These are phyloP conservation scores for Neocucurbitaria cava DNA, from an alignment of 2,329 filamentous ascomycete genomes.

Conservation along the genomic window DNA sequence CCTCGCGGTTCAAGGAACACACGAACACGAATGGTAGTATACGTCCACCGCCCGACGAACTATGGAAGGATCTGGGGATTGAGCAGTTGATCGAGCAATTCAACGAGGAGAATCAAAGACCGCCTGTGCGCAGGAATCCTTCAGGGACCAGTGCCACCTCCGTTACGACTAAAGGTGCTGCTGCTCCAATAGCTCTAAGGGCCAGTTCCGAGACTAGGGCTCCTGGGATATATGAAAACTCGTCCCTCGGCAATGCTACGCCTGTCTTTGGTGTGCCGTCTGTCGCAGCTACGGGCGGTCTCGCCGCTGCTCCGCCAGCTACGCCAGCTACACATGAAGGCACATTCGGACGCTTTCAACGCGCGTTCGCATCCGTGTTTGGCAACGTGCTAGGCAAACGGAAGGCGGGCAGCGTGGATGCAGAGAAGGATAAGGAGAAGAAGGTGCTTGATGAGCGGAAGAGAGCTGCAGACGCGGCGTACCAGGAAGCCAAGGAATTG, in stretches of 20 bases:
- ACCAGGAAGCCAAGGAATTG: slow-evolving; percentile 39
- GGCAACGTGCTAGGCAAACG: slow-evolving; percentile 40
- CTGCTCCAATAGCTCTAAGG: background rate
- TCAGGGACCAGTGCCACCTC: slow-evolving; percentile 6
- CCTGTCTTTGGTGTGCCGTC: slow-evolving; percentile 9
- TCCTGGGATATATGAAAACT: background rate
- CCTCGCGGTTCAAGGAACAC: slow-evolving; percentile 38
- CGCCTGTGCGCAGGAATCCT: slow-evolving; percentile 15
- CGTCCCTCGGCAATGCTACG: slow-evolving; percentile 4
- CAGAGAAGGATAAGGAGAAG: slow-evolving; percentile 23
- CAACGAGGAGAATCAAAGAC: slow-evolving; percentile 29
- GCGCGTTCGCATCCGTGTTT: slow-evolving; percentile 34
- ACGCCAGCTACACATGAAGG: slow-evolving; percentile 22
- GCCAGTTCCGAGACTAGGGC: background rate
- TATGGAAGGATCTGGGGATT: slow-evolving; percentile 36
- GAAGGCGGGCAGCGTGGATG: slow-evolving; percentile 33
- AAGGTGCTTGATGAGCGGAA: slow-evolving; percentile 34
- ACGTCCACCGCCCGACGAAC: slow-evolving; percentile 37
- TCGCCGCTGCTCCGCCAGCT: slow-evolving; percentile 8
- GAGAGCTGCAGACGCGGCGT: slow-evolving; percentile 39
- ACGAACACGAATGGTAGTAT: slow-evolving; percentile 41
- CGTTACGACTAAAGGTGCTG: background rate
- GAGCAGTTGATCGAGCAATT: slow-evolving; percentile 34
- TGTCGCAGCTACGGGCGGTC: background rate
- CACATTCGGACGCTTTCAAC: slow-evolving; percentile 37